Evolutionary conservation across 1,139 yeast genomes (phyloP), one percentile per base, ranked within the genome.

Genomic region (Taiozyma sp.): DNA sequence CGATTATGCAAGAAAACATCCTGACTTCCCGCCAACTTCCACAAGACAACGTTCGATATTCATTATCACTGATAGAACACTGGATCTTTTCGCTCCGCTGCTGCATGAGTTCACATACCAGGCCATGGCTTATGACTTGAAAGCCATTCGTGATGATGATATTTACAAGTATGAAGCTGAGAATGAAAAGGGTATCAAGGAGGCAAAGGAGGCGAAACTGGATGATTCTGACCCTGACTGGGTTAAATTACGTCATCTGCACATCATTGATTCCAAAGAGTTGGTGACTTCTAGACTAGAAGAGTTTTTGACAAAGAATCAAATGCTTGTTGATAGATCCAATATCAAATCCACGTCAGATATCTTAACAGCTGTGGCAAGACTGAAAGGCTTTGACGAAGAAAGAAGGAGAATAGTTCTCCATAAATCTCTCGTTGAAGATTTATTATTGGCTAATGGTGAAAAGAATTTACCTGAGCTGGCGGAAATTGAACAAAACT

Each of bases 31-130:
- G 0, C 73, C 77, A 2, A 71, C 72, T 16, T 75, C 77, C 46
- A 73, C 75, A 47, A 73, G 85, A 56, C 88, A 88, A 16, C 75
- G 96, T 57, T 80, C 97, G 0, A 76, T 88, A 1, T 75, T 91
- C 58, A 67, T 93, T 47, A 80, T 93, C 34, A 73, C 88, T 6
- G 99, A 93, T 67, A 75, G 99, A 55, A 77, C 96, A 1, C 66
- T 90, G 64, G 99, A 95, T 66, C 73, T 87, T 51, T 80, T 80
- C 62, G 88, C 96, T 5, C 97, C 98, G 0, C 66, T 95, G 46
- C 68, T 91, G 50, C 99, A 93, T 67, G 97, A 90, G 65, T 89
- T 91, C 68, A 81, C 86, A n/a, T 95, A 90, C 67, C 96, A 93
- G 67, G 93, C 97, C 7, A 85, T 91, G 88, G 87, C 93, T 16